phyloP scores from a whole-genome alignment of 2,329 filamentous ascomycete species.

The Ophiostoma quercus region DNA sequence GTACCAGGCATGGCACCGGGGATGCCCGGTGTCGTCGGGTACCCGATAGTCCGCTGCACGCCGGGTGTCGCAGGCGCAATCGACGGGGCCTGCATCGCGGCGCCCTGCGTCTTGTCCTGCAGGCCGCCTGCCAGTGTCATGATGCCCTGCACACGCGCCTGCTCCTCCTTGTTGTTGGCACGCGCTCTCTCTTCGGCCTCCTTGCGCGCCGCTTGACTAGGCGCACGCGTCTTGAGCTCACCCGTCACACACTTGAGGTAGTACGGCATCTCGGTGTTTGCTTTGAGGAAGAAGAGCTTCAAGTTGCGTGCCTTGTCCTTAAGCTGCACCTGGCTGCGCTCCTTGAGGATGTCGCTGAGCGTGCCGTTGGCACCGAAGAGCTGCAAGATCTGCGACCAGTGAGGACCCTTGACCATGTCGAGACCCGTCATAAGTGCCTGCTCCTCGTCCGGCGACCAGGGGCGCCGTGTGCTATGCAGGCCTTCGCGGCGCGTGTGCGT shows the following conservation, averaged over 20 bases:
- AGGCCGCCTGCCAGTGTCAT: constrained; percentile 51
- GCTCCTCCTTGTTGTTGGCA: constrained; percentile 54
- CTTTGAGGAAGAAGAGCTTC: constrained; percentile 88
- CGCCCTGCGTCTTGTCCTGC: constrained; percentile 37
- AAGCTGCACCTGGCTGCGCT: constrained; percentile 83
- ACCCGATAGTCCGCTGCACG: background rate
- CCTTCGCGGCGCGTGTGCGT: constrained; percentile 53
- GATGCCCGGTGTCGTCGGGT: background rate
- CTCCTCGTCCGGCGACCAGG: constrained; percentile 86
- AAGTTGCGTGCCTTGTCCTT: constrained; percentile 90
- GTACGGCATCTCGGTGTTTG: constrained; percentile 82
- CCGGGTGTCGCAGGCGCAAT: background rate
- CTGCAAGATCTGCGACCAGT: constrained; percentile 87
- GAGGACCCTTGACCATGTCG: constrained; percentile 81
- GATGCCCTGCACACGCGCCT: constrained; percentile 56
- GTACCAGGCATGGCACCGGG: constrained; percentile 8
- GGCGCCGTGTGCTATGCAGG: constrained; percentile 60
- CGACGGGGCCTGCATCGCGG: background rate
- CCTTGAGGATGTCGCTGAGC: constrained; percentile 76
- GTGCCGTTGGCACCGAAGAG: constrained; percentile 77
- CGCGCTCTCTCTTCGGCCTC: constrained; percentile 61
- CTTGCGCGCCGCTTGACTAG: constrained; percentile 64
- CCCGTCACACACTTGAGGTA: constrained; percentile 84
- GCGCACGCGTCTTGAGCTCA: constrained; percentile 79
- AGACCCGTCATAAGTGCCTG: constrained; percentile 84